Evolutionary conservation across 495 filamentous ascomycete species (phyloP), one percentile per base, ranked within the genome.

Genomic region (Lindgomyces ingoldianus): DNA sequence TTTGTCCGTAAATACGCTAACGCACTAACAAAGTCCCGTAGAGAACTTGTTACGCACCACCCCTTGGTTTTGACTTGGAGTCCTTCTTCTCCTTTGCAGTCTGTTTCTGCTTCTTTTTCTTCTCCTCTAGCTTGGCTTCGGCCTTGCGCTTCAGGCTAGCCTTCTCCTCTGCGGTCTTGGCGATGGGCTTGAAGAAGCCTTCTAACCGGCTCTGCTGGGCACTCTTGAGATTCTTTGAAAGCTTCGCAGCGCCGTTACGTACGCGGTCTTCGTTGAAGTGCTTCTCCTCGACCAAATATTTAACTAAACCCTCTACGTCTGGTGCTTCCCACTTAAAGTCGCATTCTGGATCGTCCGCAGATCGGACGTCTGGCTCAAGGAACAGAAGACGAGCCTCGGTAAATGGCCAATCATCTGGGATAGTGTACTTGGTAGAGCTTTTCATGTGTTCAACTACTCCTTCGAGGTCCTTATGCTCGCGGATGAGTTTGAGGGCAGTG

Each of bases 271-370:
- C 95, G 55, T 85, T 93, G 82, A 99, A 99, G 2, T 91, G 93
- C 79, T 99, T 99, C 74, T 98, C 94, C 1, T 81, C 83, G 8
- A 94, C 94, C 1, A 99, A 79, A 78, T 90, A 99, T 58, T 92
- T 82, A 16, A 98, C 80, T 1, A 99, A 81, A 0, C 90, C 93
- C 3, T 97, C 92, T 4, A 93, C 79, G 70, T 99, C 90, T 2
- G 94, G 95, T 24, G 85, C 87, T 26, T 96, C 90, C 94, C 94
- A 99, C 76, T 96, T 96, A 80, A 98, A 96, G 67, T 98, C 93
- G 73, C 91, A 96, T 36, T 89, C 87, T 4, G 89, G 85, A 67
- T 96, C 82, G 66, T 91, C 88, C 22, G 91, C 91, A n/a, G 80
- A 75, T n/a, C 87, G 86, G 14, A 97, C 91, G 70, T 96, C 91